phyloP scores from a whole-genome alignment of 2,329 filamentous ascomycete genomes.

The Stagonosporopsis tanaceti region DNA sequence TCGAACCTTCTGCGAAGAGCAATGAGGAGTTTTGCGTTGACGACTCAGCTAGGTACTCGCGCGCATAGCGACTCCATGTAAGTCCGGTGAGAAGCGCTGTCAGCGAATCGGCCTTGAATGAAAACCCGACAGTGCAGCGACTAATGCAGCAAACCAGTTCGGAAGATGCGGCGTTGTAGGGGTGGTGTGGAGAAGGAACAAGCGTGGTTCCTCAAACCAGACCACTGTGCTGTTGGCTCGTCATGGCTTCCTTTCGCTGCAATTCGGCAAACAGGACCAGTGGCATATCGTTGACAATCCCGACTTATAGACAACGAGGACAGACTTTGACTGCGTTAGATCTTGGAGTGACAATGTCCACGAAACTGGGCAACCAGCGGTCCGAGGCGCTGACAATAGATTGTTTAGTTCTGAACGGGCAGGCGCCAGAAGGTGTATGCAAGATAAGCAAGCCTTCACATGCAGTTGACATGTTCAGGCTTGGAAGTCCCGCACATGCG shows the following conservation, averaged over 20 bases:
- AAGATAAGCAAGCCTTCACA: constrained; percentile 9
- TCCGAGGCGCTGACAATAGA: background rate
- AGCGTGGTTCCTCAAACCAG: background rate
- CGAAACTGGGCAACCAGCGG: background rate
- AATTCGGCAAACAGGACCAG: constrained; percentile 1
- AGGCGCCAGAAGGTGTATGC: background rate
- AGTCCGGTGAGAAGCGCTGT: constrained; percentile 5
- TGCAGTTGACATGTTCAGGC: constrained; percentile 5
- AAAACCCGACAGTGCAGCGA: background rate
- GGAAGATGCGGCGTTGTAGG: background rate
- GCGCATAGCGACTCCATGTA: constrained; percentile 6
- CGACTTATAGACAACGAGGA: background rate
- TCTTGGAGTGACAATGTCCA: background rate
- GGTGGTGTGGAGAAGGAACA: constrained; percentile 11
- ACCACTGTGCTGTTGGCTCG: background rate
- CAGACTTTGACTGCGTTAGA: background rate
- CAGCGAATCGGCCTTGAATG: constrained; percentile 3
- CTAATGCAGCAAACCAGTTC: constrained; percentile 8
- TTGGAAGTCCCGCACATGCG: constrained; percentile 1
- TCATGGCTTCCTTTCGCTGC: constrained; percentile 3
- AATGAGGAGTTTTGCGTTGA: constrained; percentile 12
- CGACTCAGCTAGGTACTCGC: background rate
- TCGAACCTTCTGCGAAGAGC: background rate
- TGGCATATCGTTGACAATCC: background rate
- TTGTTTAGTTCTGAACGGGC: background rate